Conservation (phyloP, 495 filamentous ascomycete genomes). For the Bombardia bombarda region DNA sequence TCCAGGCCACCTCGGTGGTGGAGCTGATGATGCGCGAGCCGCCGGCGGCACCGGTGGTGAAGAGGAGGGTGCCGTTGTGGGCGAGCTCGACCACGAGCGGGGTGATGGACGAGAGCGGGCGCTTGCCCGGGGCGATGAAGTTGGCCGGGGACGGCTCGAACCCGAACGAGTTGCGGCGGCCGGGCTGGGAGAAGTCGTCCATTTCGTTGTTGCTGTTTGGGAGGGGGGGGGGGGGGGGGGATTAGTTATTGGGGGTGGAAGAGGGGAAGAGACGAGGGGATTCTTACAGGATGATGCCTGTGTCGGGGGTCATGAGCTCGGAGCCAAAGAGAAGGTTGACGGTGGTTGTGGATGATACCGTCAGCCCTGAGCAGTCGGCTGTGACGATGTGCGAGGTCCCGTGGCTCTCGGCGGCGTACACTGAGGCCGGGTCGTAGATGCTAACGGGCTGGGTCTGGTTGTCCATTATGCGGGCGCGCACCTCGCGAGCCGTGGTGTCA, state of each 20-base stretch:
- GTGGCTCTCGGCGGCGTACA: slow-evolving; percentile 38
- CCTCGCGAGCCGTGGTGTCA: slow-evolving; percentile 42
- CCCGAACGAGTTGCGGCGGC: slow-evolving; percentile 67
- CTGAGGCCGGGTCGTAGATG: slow-evolving; percentile 55
- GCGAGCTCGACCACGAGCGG: slow-evolving; percentile 63
- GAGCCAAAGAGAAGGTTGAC: slow-evolving; percentile 82
- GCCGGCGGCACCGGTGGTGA: slow-evolving; percentile 70
- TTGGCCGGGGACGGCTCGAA: slow-evolving; percentile 73
- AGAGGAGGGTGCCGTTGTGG: slow-evolving; percentile 56
- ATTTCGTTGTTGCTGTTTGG: slow-evolving; percentile 67
- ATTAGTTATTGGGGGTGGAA: background rate
- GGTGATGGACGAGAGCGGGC: slow-evolving; percentile 72
- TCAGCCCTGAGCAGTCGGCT: slow-evolving; percentile 59
- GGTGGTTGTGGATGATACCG: slow-evolving; percentile 69
- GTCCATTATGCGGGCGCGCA: slow-evolving; percentile 64
- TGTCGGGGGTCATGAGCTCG: slow-evolving; percentile 69
- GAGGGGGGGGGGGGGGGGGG: background rate
- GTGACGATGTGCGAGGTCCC: slow-evolving; percentile 73
- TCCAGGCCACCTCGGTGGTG: slow-evolving; percentile 67
- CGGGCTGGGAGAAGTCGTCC: slow-evolving; percentile 86
- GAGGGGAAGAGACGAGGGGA: slow-evolving; percentile 1
- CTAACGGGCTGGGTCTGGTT: slow-evolving; percentile 55
- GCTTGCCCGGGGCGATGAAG: slow-evolving; percentile 72
- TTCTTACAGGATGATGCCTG: slow-evolving; percentile 52
- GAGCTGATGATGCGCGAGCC: slow-evolving; percentile 85